Base-by-base conservation (phyloP, 129 eudicot genomes). In the Cynara cardunculus region DNA sequence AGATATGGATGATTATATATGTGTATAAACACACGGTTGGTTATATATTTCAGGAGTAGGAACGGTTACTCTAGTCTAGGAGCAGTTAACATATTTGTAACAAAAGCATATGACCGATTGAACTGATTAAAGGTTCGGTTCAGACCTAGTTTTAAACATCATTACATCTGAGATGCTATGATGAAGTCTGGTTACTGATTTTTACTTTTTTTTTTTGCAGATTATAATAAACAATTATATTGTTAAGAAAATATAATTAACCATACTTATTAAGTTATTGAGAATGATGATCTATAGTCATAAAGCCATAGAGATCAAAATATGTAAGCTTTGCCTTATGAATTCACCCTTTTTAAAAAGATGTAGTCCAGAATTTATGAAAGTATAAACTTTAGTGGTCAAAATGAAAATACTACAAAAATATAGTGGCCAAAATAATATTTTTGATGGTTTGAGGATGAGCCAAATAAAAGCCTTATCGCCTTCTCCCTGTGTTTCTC, bases 381-480 rank as follows among this genome's bases (percentile, higher is more conserved):
- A 68, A 75, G 53, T 12, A 5, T 19, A 56, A 70, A 82, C n/a
- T 59, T 76, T 14, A 77, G 73, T 3, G 78, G 27, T 32, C 34
- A 70, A 82, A 82, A n/a, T 37, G 77, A 8, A 7, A 59, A 70
- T 59, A 56, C 1, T 37, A 76, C 16, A 65, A 77, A 76, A 69
- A 16, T 71, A 27, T 4, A 26, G 69, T 41, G 86, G 70, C 79
- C 67, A 77, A 71, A 35, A 1, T 77, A 61, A 62, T 18, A 83
- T 22, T 13, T 41, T 39, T 21, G 16, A 5, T 14, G 77, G 72
- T 71, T 26, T 35, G 53, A 77, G 66, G 86, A 83, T 83, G 72
- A 83, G 85, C 81, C 49, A 28, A 72, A 32, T 28, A 72, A 62
- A 73, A 73, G 72, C 77, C 77, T 76, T 76, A 82, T 83, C 78